Conservation (phyloP, 148 eudicot genomes). For the Bassia scoparia region DNA sequence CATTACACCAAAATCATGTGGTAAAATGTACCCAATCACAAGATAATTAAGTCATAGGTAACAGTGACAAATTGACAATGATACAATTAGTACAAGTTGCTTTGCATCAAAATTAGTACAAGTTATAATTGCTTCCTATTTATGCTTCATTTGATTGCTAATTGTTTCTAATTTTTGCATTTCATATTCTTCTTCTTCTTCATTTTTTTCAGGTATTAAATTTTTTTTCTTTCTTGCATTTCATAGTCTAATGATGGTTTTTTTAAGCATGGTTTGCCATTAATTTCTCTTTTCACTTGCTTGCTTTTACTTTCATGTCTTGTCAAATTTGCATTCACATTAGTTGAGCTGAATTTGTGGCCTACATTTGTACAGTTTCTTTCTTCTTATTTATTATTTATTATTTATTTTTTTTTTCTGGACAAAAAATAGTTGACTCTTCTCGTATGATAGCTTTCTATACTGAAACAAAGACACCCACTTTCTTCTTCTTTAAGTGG, state of each 20-base stretch:
- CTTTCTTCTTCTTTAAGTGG: background rate
- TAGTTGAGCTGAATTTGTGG: background rate
- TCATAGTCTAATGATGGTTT: background rate
- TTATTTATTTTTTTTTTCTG: no score
- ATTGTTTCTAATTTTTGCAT: no score
- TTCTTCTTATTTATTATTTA: background rate
- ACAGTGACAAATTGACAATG: no score
- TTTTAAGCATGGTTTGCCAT: background rate
- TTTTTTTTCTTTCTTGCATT: background rate
- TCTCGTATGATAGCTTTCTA: background rate
- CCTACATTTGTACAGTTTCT: background rate
- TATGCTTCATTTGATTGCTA: no score
- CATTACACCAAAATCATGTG: no score
- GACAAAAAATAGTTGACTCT: no score
- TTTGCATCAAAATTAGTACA: no score
- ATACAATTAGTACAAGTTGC: no score
- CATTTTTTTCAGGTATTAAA: background rate
- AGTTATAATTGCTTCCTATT: no score
- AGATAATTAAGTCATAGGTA: no score
- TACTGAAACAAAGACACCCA: background rate
- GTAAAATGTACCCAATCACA: no score
- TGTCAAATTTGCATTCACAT: conserved; percentile 11
- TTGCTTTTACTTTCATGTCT: background rate
- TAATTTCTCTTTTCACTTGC: background rate
- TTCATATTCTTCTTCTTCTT: no score